Percentiles rank a stretch among this genome's conserved stretches.
phyloP scores from a whole-genome alignment of 306 rosid species.

The Vicia sativa region DNA sequence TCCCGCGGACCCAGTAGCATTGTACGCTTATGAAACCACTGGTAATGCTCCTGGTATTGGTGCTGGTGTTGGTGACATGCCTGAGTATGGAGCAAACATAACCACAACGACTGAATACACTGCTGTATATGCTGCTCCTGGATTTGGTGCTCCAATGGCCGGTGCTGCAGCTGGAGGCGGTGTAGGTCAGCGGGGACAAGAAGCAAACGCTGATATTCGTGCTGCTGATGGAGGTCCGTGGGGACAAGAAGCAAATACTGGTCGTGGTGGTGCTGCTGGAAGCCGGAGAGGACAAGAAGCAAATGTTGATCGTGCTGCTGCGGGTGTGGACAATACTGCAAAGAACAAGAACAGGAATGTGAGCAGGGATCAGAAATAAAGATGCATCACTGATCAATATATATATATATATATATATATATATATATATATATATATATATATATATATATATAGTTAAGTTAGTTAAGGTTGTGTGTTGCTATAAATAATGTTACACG shows the following conservation, averaged over 20 bases:
- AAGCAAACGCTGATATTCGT: not conserved
- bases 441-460: too few relatives aligned
- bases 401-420: too few relatives aligned
- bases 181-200: conserved; percentile 17
- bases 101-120: conserved; percentile 6
- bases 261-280: not conserved
- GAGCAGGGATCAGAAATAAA: conserved; percentile 17
- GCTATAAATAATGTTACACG: too few relatives aligned
- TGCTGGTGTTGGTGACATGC: conserved; percentile 1
- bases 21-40: conserved; percentile 10
- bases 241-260: conserved; percentile 13
- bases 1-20: not conserved
- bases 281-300: not conserved
- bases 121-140: conserved; percentile 7
- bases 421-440: too few relatives aligned
- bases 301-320: too few relatives aligned
- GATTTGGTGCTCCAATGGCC: not conserved
- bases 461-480: not conserved
- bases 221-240: not conserved
- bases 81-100: not conserved
- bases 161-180: not conserved
- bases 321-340: not conserved
- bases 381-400: not conserved
- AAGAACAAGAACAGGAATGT: conserved; percentile 5
- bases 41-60: not conserved